Evolutionary conservation across 1,284 basidiomycete species (phyloP).

Genomic region (Amylostereum areolatum): DNA sequence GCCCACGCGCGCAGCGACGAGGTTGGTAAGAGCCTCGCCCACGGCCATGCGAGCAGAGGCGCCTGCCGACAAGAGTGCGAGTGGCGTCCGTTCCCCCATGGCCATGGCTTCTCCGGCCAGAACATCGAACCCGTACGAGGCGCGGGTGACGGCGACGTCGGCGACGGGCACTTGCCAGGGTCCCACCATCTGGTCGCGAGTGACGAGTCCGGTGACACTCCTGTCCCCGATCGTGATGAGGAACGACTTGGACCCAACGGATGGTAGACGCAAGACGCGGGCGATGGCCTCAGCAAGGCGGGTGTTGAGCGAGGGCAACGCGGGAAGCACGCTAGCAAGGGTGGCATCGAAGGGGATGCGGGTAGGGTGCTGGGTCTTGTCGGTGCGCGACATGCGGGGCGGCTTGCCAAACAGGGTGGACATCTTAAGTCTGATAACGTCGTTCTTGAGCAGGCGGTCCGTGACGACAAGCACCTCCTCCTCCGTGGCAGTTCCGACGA

Average conservation of each 20-base stretch:
- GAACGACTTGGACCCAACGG: conserved; percentile 95
- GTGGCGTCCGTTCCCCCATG: conserved; percentile 93
- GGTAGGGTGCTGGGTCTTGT: conserved; percentile 45
- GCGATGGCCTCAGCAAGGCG: conserved; percentile 61
- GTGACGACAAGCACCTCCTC: conserved; percentile 86
- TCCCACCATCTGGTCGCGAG: conserved; percentile 98
- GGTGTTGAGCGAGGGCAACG: conserved; percentile 26
- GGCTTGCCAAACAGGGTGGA: conserved; percentile 95
- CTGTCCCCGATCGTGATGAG: conserved; percentile 98
- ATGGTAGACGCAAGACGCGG: conserved; percentile 86
- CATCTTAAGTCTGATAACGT: conserved; percentile 91
- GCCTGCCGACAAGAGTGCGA: conserved; percentile 82
- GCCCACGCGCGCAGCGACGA: conserved; percentile 77
- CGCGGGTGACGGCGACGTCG: conserved; percentile 93
- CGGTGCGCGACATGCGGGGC: conserved; percentile 84
- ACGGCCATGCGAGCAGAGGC: conserved; percentile 96
- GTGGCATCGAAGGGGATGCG: conserved; percentile 68
- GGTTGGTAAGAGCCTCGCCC: conserved; percentile 89
- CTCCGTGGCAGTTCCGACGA: conserved; percentile 84
- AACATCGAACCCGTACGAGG: conserved; percentile 90
- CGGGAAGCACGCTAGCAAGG: conserved; percentile 61
- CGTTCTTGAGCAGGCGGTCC: conserved; percentile 75
- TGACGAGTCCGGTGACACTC: conserved; percentile 89
- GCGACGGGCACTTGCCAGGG: conserved; percentile 98
- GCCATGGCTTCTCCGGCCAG: conserved; percentile 93